These are phyloP conservation scores for Cynanchum wilfordii DNA, from an alignment of 257 asterid genomes.

Conservation along the genomic window DNA sequence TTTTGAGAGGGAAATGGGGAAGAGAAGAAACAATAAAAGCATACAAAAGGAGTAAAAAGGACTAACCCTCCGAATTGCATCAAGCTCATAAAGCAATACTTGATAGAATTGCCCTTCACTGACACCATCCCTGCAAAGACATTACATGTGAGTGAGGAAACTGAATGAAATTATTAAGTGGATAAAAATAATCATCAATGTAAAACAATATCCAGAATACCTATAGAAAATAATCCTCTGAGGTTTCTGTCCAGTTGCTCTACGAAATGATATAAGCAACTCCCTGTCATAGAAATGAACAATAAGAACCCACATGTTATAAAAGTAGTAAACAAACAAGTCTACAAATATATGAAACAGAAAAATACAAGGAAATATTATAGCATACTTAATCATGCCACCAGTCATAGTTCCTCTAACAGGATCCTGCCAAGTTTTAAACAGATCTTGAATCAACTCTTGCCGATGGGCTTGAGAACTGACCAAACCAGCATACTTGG, in stretches of 20 bases:
- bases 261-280: slow-evolving; percentile 78
- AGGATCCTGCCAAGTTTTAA: slow-evolving; percentile 87
- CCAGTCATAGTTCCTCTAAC: slow-evolving; percentile 69
- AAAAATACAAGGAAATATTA: neutral
- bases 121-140: slow-evolving; percentile 72
- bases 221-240: slow-evolving; percentile 85
- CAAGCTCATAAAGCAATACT: slow-evolving; percentile 84
- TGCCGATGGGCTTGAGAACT: slow-evolving; percentile 97
- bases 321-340: neutral
- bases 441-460: slow-evolving; percentile 87
- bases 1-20: neutral
- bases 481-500: slow-evolving; percentile 92
- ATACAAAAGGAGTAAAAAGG: neutral
- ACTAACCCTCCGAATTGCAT: slow-evolving; percentile 84
- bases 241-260: slow-evolving; percentile 85
- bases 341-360: too few species aligned
- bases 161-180: neutral
- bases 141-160: neutral
- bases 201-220: slow-evolving; percentile 23
- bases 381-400: slow-evolving; percentile 85
- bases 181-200: neutral
- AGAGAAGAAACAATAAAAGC: neutral
- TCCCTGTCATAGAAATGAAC: slow-evolving; percentile 46
- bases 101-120: slow-evolving; percentile 98
- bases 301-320: neutral